A percentile compares a stretch with the other conserved stretches of the same genome.
Conservation (phyloP, 805 yeast species). For the Schwanniomyces sp. region DNA sequence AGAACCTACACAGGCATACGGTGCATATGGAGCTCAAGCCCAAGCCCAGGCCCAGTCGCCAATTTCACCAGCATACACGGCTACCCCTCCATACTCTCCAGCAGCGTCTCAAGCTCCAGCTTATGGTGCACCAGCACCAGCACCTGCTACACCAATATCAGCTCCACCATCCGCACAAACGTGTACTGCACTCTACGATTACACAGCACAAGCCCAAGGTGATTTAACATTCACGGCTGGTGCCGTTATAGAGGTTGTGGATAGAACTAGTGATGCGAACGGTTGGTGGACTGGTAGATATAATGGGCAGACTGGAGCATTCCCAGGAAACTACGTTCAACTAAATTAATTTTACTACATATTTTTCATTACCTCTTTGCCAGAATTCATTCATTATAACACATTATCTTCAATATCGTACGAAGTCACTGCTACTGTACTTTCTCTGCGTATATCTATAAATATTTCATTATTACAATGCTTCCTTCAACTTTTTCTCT, state of each 20-base stretch:
- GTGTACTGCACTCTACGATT: conserved; percentile 90
- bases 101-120: conserved; percentile 22
- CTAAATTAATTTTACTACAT: conserved; percentile 35
- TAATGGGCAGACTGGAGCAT: conserved; percentile 85
- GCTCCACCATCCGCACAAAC: conserved; percentile 48
- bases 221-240: conserved; percentile 90
- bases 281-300: conserved; percentile 98
- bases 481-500: background rate
- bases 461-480: background rate
- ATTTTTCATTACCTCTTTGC: no score
- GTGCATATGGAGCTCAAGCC: conserved; percentile 8
- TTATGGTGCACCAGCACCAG: conserved; percentile 20
- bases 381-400: no score
- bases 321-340: conserved; percentile 96
- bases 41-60: conserved; percentile 5
- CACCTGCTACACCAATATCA: conserved; percentile 15
- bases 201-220: conserved; percentile 89
- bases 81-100: conserved; percentile 23
- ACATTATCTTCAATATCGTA: no score
- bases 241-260: conserved; percentile 76
- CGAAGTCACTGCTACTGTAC: background rate
- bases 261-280: conserved; percentile 77
- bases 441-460: background rate
- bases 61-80: conserved; percentile 13
- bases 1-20: conserved; percentile 8